These are phyloP conservation scores for Monosporozyma unispora DNA, from an alignment of 805 yeast species.

Conservation along the genomic window DNA sequence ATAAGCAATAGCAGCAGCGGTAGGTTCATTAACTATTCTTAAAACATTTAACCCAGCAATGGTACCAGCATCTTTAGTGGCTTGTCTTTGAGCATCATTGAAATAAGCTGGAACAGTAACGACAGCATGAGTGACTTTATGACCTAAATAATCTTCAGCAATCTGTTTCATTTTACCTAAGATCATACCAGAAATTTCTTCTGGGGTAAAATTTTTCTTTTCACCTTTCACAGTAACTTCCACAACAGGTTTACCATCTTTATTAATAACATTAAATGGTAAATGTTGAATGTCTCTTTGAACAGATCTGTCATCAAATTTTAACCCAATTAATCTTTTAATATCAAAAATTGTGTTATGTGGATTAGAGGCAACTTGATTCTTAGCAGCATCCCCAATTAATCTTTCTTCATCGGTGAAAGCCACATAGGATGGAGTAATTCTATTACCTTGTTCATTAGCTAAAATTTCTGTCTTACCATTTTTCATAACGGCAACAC, in stretches of 20 bases:
- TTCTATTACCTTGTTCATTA: conserved; percentile 95
- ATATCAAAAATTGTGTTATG: conserved; percentile 81
- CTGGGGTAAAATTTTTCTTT: conserved; percentile 74
- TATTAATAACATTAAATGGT: conserved; percentile 64
- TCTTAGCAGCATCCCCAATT: conserved; percentile 94
- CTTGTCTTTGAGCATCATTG: conserved; percentile 91
- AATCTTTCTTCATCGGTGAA: conserved; percentile 87
- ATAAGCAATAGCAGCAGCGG: conserved; percentile 97
- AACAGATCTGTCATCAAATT: conserved; percentile 66
- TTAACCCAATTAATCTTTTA: conserved; percentile 83
- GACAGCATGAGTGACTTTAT: conserved; percentile 78
- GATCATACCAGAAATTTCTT: conserved; percentile 88
- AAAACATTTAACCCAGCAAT: conserved; percentile 84
- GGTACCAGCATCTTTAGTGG: conserved; percentile 88
- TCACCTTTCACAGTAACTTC: conserved; percentile 69
- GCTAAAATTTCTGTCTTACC: conserved; percentile 90
- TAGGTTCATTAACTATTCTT: conserved; percentile 88
- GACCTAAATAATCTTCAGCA: conserved; percentile 85
- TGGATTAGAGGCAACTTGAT: conserved; percentile 88
- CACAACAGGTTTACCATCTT: conserved; percentile 75
- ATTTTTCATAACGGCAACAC: conserved; percentile 82
- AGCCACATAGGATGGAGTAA: conserved; percentile 91
- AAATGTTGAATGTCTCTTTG: conserved; percentile 75
- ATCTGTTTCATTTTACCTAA: conserved; percentile 85
- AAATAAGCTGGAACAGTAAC: conserved; percentile 91